Evolutionary conservation across 768 basidiomycete genomes (phyloP).

Genomic region (Lentinula sp.): DNA sequence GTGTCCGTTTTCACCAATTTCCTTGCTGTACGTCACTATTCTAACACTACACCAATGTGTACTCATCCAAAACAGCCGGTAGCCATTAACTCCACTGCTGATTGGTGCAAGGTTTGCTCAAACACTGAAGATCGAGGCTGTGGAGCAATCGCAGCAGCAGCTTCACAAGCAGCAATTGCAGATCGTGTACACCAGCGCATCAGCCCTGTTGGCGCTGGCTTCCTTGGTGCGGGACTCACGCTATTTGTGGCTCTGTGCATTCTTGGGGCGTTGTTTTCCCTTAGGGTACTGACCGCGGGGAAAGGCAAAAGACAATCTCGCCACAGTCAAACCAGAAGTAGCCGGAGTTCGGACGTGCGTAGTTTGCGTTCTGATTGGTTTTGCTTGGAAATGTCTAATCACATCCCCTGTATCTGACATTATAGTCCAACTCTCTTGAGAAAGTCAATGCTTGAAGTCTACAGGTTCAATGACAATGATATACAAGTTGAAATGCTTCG

Average conservation of each 20-base stretch:
- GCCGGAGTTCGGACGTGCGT: background rate
- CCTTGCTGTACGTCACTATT: constrained; percentile 20
- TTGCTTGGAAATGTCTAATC: background rate
- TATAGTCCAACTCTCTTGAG: background rate
- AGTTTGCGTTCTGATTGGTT: background rate
- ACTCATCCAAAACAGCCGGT: constrained; percentile 29
- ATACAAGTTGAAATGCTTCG: background rate
- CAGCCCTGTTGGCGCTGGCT: constrained; percentile 57
- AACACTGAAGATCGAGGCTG: constrained; percentile 57
- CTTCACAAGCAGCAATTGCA: constrained; percentile 12
- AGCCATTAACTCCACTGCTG: constrained; percentile 42
- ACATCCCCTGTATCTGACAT: too few species aligned
- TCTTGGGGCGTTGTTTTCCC: constrained; percentile 30
- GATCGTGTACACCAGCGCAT: constrained; percentile 27
- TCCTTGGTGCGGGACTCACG: constrained; percentile 56
- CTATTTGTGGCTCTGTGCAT: constrained; percentile 33
- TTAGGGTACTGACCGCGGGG: constrained; percentile 31
- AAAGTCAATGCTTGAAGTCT: background rate
- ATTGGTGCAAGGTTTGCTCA: constrained; percentile 56
- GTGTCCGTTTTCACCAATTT: constrained; percentile 43
- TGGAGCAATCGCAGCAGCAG: constrained; percentile 35
- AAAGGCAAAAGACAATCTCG: background rate
- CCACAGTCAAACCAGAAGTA: background rate
- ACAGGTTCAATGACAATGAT: background rate
- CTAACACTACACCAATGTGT: constrained; percentile 3